Conservation (phyloP, 139 green algal species). For the Ettlia oleoabundans region DNA sequence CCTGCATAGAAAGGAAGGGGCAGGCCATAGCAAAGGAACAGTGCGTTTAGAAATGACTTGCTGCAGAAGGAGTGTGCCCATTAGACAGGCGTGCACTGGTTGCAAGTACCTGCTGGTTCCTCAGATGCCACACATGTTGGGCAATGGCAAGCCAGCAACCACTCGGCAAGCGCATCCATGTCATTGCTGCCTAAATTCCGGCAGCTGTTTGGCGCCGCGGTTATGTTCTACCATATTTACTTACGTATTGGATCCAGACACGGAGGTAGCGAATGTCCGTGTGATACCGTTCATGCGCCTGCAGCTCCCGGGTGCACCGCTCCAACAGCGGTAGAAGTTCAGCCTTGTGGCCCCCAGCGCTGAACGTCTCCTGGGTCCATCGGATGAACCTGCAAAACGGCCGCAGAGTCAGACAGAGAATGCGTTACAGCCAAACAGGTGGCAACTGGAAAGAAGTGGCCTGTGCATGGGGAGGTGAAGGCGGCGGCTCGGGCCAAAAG, state of each 20-base stretch:
- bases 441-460: neutral
- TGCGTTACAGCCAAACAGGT: neutral
- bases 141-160: neutral
- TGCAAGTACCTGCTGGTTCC: neutral
- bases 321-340: slow-evolving; percentile 89
- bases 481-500: neutral
- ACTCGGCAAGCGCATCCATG: too few relatives aligned
- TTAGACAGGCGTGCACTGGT: neutral
- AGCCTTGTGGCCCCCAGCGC: slow-evolving; percentile 67
- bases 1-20: slow-evolving; percentile 51
- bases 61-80: too few relatives aligned
- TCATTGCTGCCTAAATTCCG: too few relatives aligned
- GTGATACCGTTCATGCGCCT: slow-evolving; percentile 68
- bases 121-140: neutral
- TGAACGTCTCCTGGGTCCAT: slow-evolving; percentile 83
- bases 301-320: slow-evolving; percentile 77
- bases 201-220: too few relatives aligned
- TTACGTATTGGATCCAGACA: slow-evolving; percentile 95
- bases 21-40: too few relatives aligned
- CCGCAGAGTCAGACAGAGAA: neutral
- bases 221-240: too few relatives aligned
- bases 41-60: neutral
- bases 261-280: slow-evolving; percentile 88
- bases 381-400: slow-evolving; percentile 81
- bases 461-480: neutral